Evolutionary conservation across 768 basidiomycete species (phyloP), one percentile per base, ranked within the genome.

Genomic region (Cytidiella melzeri): DNA sequence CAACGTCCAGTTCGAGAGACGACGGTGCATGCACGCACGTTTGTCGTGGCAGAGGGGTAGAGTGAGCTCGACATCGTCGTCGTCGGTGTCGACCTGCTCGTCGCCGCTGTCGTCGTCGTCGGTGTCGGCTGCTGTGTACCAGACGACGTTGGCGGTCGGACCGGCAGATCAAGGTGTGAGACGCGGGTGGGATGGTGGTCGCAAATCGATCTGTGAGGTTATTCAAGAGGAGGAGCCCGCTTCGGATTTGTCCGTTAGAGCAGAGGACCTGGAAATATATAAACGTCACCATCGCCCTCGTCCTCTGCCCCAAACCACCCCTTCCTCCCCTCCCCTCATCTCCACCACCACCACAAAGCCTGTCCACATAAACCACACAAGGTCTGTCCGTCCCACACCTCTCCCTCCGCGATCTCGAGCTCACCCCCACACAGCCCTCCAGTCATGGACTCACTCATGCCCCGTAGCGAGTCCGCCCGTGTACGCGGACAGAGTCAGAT

Each of bases 401-500:
- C 44, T 59, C 53, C 40, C 41, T 54, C 51, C 37, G 45, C 45
- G 45, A 34, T 34, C 30, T 46, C 45, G 13, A 39, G 44, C 38
- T 48, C 49, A 50, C 21, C 40, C 24, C 30, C 50, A 13, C 47
- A 11, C 37, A 46, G 42, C 55, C 51, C 58, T 52, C 52, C 34
- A 54, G 76, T 83, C 69, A 7, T 15, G 15, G 66, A 69, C 51
- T 58, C 57, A 36, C 67, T 73, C 20, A 73, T 82, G 66, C 84
- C 83, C 46, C 76, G 80, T 57, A 68, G 67, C 61, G 84, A 88
- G 55, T 76, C 84, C 50, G 75, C 81, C 62, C 83, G 87, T 54
- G 79, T 77, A 47, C 81, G 87, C 51, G 87, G 87, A 57, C 80
- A 82, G 47, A 82, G 79, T 58, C 86, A 90, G 67, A 84, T 90